Evolutionary conservation across 768 basidiomycete genomes (phyloP), one percentile per base, ranked within the genome.

Genomic region (Crepidotus variabilis): DNA sequence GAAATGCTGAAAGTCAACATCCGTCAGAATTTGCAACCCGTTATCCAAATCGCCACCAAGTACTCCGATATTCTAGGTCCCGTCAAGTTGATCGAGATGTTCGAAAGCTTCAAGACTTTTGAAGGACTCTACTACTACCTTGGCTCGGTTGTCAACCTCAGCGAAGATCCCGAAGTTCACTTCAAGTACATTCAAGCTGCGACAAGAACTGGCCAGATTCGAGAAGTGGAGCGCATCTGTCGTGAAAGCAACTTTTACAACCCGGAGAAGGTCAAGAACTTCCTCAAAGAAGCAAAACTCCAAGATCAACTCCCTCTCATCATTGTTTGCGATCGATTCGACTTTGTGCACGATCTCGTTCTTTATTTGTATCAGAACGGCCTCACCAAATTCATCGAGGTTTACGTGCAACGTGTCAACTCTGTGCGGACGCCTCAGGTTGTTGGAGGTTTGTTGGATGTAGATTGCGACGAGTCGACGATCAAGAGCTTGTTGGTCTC

Each of bases 161-260:
- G 90, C 69, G 85, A 93, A 69, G 97, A 99, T 71, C 82, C 92
- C 4, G 97, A 99, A 70, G 96, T 99, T 2, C 91, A 98, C 78
- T 99, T 97, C 86, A 98, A 99, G 79, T 98, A 98, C 75, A 98
- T 99, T 67, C 96, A 98, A 68, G 97, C 97, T 23, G 97, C 97
- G 6, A 96, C 94, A 1, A 87, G 96, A 23, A 99, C 97, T 24
- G 95, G 96, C 43, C 97, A 98, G 70, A 94, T 99, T 63, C 90
- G 97, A 50, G 97, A 99, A 71, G 97, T 99, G 55, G 97, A 99
- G 74, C 94, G 97, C 47, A 96, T 99, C 67, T 98, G 95, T 69
- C 82, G 97, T 53, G 97, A 99, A 76, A 94, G 91, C 72, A 98
- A 98, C 75, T 80, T 78, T 75, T 98, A 98, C 82, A 98, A 95